Conservation (phyloP, 2,329 filamentous ascomycete species). For the Pestalotiopsis sp. region DNA sequence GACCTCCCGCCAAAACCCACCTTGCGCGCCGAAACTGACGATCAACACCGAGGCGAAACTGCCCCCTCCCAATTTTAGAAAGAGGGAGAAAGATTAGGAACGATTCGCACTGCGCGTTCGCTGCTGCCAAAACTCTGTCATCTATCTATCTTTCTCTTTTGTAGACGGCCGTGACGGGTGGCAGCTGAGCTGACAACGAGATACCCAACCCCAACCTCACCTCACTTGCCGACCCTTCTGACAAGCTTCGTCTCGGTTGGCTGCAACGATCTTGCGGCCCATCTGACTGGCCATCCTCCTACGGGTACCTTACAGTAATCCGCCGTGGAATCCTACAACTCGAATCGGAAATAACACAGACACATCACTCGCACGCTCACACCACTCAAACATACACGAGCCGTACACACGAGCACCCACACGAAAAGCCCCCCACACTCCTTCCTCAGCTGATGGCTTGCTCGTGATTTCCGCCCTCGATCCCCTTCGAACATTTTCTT, state of each 20-base stretch:
- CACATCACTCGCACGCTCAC: background rate
- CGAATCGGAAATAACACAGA: background rate
- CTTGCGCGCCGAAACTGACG: slow-evolving; percentile 37
- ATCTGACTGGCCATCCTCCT: background rate
- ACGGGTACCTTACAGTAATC: slow-evolving; percentile 5
- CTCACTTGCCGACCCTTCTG: background rate
- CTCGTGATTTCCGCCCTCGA: background rate
- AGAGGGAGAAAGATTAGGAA: background rate
- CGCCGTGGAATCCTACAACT: background rate
- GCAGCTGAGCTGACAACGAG: background rate
- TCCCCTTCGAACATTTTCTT: background rate
- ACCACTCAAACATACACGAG: background rate
- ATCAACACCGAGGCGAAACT: slow-evolving; percentile 40
- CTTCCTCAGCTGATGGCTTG: slow-evolving; percentile 1
- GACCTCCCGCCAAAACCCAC: slow-evolving; percentile 1
- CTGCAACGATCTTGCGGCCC: background rate
- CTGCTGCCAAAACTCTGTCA: background rate
- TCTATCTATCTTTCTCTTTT: background rate
- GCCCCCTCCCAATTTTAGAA: slow-evolving; percentile 11
- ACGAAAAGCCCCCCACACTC: background rate
- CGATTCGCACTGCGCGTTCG: background rate
- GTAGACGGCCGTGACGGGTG: background rate
- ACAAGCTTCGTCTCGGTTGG: background rate
- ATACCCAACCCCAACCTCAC: background rate
- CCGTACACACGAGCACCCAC: background rate